Base-by-base conservation (phyloP, 805 yeast genomes). In the Candida odintsovae region DNA sequence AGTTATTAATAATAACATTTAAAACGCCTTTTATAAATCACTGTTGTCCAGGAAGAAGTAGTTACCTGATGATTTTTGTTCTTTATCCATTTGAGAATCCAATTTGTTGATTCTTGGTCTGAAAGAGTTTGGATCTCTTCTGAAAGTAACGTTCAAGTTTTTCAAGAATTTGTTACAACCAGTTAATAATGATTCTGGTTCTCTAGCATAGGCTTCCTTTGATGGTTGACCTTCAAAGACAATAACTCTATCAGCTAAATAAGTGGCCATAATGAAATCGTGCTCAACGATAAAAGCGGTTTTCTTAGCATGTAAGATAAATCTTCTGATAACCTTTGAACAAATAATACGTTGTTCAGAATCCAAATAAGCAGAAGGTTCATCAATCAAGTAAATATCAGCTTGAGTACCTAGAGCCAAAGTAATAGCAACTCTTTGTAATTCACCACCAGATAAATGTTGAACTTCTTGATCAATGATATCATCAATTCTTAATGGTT, bases 241-340 rank as follows among this genome's bases (percentile, higher is more conserved):
- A 79, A 94, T 92, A 61, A 94, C 99, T 65, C 95, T 82, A 72
- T 94, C 99, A 53, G 99, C 99, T 76, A 94, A 79, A 68, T 94
- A 94, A 16, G 99, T 94, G 55, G 99, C 98, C 99, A 94, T 94
- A 75, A 94, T 94, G 80, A 94, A 94, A 80, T 94, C 99, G 82
- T 94, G 99, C 83, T 94, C 99, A 49, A 94, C 99, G 61, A 94
- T 77, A 68, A 94, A 94, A n/a, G 99, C 99, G 40, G 98, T 92
- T 78, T 92, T 94, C 77, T 92, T 90, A 58, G 97, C 81, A 67
- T 94, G 99, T 67, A 94, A 74, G 63, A 94, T 87, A 65, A 90
- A 94, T 71, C 97, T 85, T 80, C 97, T 86, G 61, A 94, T 94
- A 58, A 94, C 99, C 76, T 94, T 94, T 44, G 99, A 87, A 77